Percentiles rank a stretch among this genome's conserved stretches.
These are phyloP conservation scores for Rhizopogon vesiculosus DNA, from an alignment of 768 basidiomycete genomes.

Conservation along the genomic window DNA sequence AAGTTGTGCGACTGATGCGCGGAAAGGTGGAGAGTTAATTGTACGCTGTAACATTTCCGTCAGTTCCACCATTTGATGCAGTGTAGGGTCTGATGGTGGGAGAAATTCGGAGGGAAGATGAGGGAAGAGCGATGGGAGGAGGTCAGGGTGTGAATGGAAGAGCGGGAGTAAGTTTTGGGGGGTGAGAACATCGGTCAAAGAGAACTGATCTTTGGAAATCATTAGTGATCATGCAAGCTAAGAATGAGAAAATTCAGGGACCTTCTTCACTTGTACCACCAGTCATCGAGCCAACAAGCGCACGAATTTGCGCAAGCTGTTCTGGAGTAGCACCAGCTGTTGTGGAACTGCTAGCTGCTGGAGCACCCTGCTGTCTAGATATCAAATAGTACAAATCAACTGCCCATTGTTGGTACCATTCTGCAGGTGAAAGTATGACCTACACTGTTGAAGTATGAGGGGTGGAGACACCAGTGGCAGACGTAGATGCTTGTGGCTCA, in stretches of 20 bases:
- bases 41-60: constrained; percentile 65
- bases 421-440: background rate
- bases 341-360: background rate
- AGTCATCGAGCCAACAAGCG: constrained; percentile 45
- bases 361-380: background rate
- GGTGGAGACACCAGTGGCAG: constrained; percentile 18
- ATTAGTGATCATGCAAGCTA: constrained; percentile 2
- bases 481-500: constrained; percentile 43
- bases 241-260: background rate
- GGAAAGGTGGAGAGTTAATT: constrained; percentile 81
- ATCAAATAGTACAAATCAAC: background rate
- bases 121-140: constrained; percentile 70
- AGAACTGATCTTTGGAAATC: constrained; percentile 36
- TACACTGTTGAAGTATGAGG: constrained; percentile 28
- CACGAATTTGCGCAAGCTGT: constrained; percentile 58
- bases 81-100: constrained; percentile 50
- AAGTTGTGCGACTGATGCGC: constrained; percentile 69
- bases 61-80: constrained; percentile 17
- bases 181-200: constrained; percentile 73
- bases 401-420: background rate
- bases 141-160: constrained; percentile 62
- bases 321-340: constrained; percentile 44
- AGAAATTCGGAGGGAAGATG: constrained; percentile 80
- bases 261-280: constrained; percentile 22
- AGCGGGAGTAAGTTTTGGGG: constrained; percentile 68